These are phyloP conservation scores for Agrocybe pediades DNA, from an alignment of 768 basidiomycete species.

Conservation along the genomic window DNA sequence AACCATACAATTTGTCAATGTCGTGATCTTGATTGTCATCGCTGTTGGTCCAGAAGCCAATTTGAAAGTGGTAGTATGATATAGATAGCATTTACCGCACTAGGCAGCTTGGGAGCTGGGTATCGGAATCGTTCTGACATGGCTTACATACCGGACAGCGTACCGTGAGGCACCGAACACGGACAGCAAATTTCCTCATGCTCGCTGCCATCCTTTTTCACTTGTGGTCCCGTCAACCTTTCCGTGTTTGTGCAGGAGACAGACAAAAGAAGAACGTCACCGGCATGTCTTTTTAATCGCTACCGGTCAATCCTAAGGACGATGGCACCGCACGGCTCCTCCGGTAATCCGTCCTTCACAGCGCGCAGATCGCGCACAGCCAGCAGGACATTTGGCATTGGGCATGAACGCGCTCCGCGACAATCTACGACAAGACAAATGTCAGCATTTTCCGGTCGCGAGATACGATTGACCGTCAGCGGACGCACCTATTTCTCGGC, in stretches of 20 bases:
- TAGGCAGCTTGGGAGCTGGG: neutral
- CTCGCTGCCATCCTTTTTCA: neutral
- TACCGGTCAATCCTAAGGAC: neutral
- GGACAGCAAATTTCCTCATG: neutral
- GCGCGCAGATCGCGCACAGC: too few species aligned
- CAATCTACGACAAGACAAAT: too few species aligned
- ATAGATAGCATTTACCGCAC: neutral
- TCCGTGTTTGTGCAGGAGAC: neutral
- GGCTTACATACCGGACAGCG: neutral
- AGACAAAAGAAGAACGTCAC: neutral
- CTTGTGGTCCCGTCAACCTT: neutral
- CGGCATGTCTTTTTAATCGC: neutral
- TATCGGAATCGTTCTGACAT: neutral
- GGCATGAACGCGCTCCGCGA: too few species aligned
- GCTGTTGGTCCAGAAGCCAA: neutral
- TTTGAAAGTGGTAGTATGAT: neutral
- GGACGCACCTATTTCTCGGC: too few species aligned
- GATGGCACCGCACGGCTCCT: neutral
- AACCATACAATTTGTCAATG: neutral
- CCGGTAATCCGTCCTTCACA: too few species aligned
- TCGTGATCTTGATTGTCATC: neutral
- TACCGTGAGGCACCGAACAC: neutral
- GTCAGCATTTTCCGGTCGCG: too few species aligned
- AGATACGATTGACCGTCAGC: too few species aligned
- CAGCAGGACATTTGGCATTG: too few species aligned